Conservation (phyloP, 805 yeast species). For the Wickerhamiella slavikovae region DNA sequence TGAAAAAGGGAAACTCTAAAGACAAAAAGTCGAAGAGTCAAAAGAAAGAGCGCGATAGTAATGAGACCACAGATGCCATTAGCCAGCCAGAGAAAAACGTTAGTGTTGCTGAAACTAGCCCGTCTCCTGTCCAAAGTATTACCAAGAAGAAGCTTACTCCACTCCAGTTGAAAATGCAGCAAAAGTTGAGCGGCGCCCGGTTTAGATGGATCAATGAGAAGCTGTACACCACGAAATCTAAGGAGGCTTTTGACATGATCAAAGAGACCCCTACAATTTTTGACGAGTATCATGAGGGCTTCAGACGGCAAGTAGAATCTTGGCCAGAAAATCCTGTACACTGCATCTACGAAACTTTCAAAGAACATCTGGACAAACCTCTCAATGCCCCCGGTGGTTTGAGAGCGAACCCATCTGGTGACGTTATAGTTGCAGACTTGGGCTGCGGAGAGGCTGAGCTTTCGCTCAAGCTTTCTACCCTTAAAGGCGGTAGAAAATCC, state of each 20-base stretch:
- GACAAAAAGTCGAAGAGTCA: conserved; percentile 6
- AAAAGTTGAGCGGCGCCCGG: conserved; percentile 81
- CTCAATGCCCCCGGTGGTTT: conserved; percentile 92
- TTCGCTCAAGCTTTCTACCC: conserved; percentile 36
- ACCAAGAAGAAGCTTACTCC: conserved; percentile 35
- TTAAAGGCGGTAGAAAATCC: conserved; percentile 16
- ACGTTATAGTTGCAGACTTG: conserved; percentile 85
- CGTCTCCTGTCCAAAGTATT: conserved; percentile 4
- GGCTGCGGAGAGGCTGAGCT: conserved; percentile 97
- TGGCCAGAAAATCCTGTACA: conserved; percentile 99
- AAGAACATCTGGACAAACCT: conserved; percentile 28
- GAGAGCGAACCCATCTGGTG: conserved; percentile 35
- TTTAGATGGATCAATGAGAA: conserved; percentile 98
- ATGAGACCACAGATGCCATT: no score
- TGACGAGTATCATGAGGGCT: conserved; percentile 90
- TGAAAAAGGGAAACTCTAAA: conserved; percentile 11
- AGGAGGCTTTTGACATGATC: conserved; percentile 51
- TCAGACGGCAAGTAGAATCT: conserved; percentile 78
- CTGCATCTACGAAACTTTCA: conserved; percentile 56
- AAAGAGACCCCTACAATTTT: conserved; percentile 69
- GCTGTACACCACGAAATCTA: conserved; percentile 70
- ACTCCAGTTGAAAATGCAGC: conserved; percentile 86
- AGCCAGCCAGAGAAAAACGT: no score
- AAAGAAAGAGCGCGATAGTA: no score
- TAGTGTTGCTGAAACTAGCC: background rate